Percentiles rank a stretch among this genome's conserved stretches.
Evolutionary conservation across 176 grass and related monocot species (phyloP).

Genomic region (Lolium perenne): DNA sequence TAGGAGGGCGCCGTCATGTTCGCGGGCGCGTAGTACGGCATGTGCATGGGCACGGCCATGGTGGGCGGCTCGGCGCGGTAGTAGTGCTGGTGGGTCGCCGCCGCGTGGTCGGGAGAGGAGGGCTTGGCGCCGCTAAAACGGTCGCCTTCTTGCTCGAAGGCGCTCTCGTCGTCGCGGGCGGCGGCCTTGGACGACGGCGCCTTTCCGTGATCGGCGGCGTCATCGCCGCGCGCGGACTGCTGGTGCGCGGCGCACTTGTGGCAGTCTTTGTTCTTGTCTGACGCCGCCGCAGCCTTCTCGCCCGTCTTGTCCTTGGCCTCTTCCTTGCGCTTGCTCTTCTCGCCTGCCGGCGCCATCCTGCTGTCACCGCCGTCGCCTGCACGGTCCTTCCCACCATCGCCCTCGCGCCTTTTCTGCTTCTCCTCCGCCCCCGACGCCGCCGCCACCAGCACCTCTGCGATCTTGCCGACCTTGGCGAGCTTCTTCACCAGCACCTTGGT

Average conservation of each 20-base stretch:
- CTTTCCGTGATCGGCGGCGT: conserved; percentile 34
- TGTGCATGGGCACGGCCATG: conserved; percentile 53
- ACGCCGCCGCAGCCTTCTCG: conserved; percentile 32
- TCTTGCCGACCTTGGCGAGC: conserved; percentile 72
- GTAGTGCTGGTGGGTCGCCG: conserved; percentile 44
- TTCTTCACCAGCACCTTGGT: conserved; percentile 68
- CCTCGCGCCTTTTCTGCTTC: conserved; percentile 34
- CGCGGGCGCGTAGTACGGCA: conserved; percentile 51
- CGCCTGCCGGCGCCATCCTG: not conserved
- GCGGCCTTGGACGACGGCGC: conserved; percentile 7
- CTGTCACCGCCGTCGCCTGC: conserved; percentile 15
- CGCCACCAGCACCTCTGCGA: conserved; percentile 57
- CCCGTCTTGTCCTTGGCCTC: conserved; percentile 1
- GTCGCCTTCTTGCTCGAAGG: not conserved
- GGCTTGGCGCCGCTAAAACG: not conserved
- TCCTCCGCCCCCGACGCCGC: conserved; percentile 1
- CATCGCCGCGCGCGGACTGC: not conserved
- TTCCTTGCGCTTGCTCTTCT: conserved; percentile 43
- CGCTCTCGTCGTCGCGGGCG: not conserved
- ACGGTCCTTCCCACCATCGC: conserved; percentile 6
- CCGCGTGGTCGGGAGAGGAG: conserved; percentile 5
- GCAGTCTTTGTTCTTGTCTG: conserved; percentile 40
- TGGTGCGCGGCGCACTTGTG: conserved; percentile 37
- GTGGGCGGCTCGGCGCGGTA: conserved; percentile 58
- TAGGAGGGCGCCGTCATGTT: conserved; percentile 43